A percentile compares a stretch with the other conserved stretches of the same genome.
These are phyloP conservation scores for Blastobotrys attinorum DNA, from an alignment of 805 yeast genomes.

Conservation along the genomic window DNA sequence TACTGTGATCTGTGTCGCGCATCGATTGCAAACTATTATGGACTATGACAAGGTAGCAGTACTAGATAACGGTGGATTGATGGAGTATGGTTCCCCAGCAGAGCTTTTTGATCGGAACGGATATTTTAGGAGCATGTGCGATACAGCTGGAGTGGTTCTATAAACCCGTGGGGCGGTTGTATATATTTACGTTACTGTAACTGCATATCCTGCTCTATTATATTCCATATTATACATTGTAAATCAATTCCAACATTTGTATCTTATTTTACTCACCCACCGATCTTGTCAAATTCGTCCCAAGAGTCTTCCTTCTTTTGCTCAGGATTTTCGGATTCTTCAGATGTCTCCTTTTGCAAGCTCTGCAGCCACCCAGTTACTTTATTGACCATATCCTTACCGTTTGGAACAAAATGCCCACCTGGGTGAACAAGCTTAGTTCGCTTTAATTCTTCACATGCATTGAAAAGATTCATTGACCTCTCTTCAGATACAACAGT, in stretches of 20 bases:
- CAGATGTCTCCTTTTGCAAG: conserved; percentile 1
- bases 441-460: conserved; percentile 39
- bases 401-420: conserved; percentile 93
- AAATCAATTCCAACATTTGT: too few species aligned
- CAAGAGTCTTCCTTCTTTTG: conserved; percentile 24
- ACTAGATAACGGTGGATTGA: conserved; percentile 61
- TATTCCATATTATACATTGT: too few species aligned
- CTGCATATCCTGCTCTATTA: too few species aligned
- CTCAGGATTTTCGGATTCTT: not conserved
- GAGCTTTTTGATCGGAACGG: conserved; percentile 27
- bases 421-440: conserved; percentile 76
- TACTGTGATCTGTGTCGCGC: conserved; percentile 74
- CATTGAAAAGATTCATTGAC: conserved; percentile 49
- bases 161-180: too few species aligned
- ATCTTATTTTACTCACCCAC: too few species aligned
- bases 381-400: conserved; percentile 42
- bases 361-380: conserved; percentile 25
- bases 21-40: conserved; percentile 64
- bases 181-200: too few species aligned
- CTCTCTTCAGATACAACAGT: conserved; percentile 74
- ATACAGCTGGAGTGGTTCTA: too few species aligned
- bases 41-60: conserved; percentile 70
- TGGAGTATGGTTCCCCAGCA: conserved; percentile 65
- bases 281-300: conserved; percentile 33
- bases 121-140: conserved; percentile 40